These are phyloP conservation scores for Lactuca saligna DNA, from an alignment of 129 eudicot genomes.

Conservation along the genomic window DNA sequence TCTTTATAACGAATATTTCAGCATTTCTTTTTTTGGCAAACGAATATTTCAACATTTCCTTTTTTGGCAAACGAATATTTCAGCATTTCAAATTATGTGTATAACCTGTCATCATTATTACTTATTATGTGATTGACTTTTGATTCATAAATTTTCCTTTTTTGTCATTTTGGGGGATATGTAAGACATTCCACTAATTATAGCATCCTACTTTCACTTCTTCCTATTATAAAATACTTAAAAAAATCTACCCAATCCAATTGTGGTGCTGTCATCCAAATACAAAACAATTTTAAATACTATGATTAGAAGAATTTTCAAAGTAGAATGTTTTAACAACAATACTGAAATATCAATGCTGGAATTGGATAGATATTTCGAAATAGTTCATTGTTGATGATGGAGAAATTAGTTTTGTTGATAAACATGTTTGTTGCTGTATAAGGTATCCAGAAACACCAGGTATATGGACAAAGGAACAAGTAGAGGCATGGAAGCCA, in stretches of 20 bases:
- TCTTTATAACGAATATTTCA: neutral
- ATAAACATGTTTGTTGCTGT: neutral
- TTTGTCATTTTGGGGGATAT: too few species aligned
- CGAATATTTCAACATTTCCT: neutral
- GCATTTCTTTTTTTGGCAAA: neutral
- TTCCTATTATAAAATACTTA: too few species aligned
- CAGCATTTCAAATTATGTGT: too few species aligned
- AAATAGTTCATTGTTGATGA: neutral
- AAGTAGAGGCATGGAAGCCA: slow-evolving; percentile 57
- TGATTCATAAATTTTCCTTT: neutral
- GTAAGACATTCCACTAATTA: too few species aligned
- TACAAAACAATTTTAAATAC: too few species aligned
- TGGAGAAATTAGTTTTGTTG: neutral
- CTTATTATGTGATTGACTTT: neutral
- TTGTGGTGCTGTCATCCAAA: too few species aligned
- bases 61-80: neutral
- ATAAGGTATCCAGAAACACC: slow-evolving; percentile 49
- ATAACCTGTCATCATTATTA: neutral
- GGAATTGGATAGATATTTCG: too few species aligned
- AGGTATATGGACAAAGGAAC: slow-evolving; percentile 53
- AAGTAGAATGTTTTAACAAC: too few species aligned
- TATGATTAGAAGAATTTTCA: too few species aligned
- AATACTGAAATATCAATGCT: too few species aligned
- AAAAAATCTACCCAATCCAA: too few species aligned
- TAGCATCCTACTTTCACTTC: too few species aligned